Evolutionary conservation across 163 green algal species (phyloP).

Genomic region (Trebouxiophyceae sp.): DNA sequence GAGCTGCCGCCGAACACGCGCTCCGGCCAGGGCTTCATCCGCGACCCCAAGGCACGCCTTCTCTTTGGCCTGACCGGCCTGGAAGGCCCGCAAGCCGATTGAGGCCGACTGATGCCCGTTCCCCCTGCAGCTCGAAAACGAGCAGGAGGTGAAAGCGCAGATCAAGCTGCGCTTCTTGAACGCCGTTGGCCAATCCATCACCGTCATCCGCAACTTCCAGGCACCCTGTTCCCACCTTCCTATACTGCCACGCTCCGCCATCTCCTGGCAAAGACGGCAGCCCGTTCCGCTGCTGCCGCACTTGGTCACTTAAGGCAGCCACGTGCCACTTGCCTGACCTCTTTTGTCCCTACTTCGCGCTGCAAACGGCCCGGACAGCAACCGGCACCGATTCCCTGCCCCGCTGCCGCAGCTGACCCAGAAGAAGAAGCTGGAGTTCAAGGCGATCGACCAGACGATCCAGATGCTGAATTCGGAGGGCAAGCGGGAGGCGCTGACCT

Average conservation of each 20-base stretch:
- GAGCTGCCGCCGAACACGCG: slow-evolving; percentile 89
- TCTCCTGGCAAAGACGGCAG: no score
- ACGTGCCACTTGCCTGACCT: no score
- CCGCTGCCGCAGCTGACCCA: slow-evolving; percentile 52
- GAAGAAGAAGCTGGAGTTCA: slow-evolving; percentile 75
- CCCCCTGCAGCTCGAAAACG: slow-evolving; percentile 68
- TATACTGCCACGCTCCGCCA: neutral
- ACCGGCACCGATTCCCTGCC: no score
- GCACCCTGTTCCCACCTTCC: slow-evolving; percentile 21
- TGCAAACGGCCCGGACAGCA: no score
- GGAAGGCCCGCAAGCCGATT: no score
- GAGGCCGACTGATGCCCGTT: no score
- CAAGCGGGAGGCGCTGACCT: slow-evolving; percentile 56
- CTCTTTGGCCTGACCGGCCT: neutral
- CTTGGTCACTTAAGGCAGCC: no score
- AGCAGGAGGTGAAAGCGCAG: slow-evolving; percentile 94
- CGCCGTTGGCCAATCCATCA: slow-evolving; percentile 51
- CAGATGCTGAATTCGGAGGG: slow-evolving; percentile 69
- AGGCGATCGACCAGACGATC: slow-evolving; percentile 78
- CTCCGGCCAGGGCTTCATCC: slow-evolving; percentile 86
- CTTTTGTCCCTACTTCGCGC: no score
- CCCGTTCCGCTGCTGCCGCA: no score
- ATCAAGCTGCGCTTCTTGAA: slow-evolving; percentile 91
- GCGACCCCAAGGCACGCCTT: slow-evolving; percentile 80
- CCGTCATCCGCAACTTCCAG: slow-evolving; percentile 80